Percentiles rank a stretch among this genome's conserved stretches.
Evolutionary conservation across 331 rosid species (phyloP).

Genomic region (Saraca asoca): DNA sequence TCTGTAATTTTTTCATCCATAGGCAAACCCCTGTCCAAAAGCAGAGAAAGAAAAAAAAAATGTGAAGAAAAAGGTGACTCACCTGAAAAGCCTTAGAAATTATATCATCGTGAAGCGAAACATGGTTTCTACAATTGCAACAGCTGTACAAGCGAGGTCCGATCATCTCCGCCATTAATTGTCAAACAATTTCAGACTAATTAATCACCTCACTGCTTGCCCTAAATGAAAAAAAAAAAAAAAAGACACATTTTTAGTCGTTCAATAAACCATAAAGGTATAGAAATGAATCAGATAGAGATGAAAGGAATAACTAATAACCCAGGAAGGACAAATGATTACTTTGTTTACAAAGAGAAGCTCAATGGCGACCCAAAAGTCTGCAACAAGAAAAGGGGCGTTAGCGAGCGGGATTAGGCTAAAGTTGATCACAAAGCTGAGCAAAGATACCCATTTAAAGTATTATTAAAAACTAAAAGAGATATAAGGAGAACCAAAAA

Average conservation of each 20-base stretch:
- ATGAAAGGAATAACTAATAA: not conserved
- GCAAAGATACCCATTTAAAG: slow-evolving; percentile 38
- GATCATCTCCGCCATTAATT: slow-evolving; percentile 74
- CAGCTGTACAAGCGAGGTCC: slow-evolving; percentile 96
- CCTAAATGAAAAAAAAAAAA: not conserved
- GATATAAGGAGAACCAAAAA: slow-evolving; percentile 40
- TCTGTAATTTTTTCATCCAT: slow-evolving; percentile 3
- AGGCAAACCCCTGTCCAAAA: slow-evolving; percentile 14
- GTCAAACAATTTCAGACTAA: slow-evolving; percentile 29
- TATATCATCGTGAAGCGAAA: slow-evolving; percentile 91
- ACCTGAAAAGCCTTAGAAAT: slow-evolving; percentile 98
- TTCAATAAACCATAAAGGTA: slow-evolving; percentile 10
- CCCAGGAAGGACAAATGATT: not conserved
- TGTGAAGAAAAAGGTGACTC: slow-evolving; percentile 25
- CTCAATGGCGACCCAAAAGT: slow-evolving; percentile 47
- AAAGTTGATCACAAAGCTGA: slow-evolving; percentile 43
- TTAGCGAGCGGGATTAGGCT: slow-evolving; percentile 60
- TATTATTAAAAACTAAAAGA: slow-evolving; percentile 12
- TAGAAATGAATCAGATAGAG: slow-evolving; percentile 15
- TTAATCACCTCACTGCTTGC: slow-evolving; percentile 41
- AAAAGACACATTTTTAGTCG: slow-evolving; percentile 17
- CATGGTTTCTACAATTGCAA: slow-evolving; percentile 91
- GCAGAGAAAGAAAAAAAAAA: slow-evolving; percentile 3
- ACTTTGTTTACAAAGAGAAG: slow-evolving; percentile 51
- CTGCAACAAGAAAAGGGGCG: slow-evolving; percentile 49